Conservation (phyloP, 2,329 filamentous ascomycete genomes). For the Botrytis elliptica region DNA sequence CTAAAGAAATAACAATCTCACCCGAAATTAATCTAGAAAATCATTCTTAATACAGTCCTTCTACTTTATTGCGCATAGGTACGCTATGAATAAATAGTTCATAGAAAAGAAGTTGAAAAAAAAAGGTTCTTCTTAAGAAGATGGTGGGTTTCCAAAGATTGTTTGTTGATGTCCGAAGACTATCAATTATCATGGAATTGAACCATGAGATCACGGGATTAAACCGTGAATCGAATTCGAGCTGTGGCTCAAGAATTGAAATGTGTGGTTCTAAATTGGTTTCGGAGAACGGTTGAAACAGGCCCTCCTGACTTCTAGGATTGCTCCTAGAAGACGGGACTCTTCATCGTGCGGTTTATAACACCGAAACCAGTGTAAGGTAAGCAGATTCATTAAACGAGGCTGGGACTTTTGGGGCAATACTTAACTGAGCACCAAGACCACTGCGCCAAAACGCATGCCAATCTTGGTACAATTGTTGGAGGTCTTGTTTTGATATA, state of each 20-base stretch:
- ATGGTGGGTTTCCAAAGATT: background rate
- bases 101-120: background rate
- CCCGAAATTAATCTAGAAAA: too few species aligned
- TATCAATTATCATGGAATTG: background rate
- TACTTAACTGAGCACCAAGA: background rate
- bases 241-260: background rate
- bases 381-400: background rate
- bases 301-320: background rate
- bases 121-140: background rate
- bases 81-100: too few species aligned
- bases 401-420: background rate
- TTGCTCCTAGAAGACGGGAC: constrained; percentile 3
- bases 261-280: background rate
- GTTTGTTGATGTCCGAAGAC: background rate
- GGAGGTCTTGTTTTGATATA: background rate
- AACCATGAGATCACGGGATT: background rate
- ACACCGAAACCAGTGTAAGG: background rate
- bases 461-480: background rate
- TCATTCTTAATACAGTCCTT: too few species aligned
- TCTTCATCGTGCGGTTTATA: background rate
- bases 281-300: background rate
- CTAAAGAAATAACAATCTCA: too few species aligned
- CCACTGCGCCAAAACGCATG: background rate
- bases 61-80: too few species aligned
- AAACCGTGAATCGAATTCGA: background rate